Evolutionary conservation across 202 grass and related monocot genomes (phyloP).

Genomic region (Dendrocalamus latiflorus): DNA sequence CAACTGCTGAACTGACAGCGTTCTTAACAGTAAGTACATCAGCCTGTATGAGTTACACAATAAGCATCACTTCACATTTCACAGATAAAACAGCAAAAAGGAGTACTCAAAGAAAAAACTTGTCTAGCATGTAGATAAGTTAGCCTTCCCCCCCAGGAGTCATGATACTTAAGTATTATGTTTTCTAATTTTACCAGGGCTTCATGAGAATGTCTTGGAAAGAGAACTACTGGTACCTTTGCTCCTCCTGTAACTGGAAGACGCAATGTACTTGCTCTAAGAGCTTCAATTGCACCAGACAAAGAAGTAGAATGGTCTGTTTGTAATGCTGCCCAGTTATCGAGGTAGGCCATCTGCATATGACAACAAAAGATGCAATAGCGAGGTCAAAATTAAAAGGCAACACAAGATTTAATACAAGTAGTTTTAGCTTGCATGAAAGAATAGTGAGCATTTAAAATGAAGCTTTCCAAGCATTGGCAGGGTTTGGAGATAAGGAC

Average conservation of each 20-base stretch:
- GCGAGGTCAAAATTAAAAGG: not conserved
- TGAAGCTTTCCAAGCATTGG: too few species aligned
- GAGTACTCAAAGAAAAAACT: not conserved
- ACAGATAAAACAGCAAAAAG: too few species aligned
- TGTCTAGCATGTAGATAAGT: conserved; percentile 1
- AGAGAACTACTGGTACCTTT: conserved; percentile 66
- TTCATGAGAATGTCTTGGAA: not conserved
- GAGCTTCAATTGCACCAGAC: conserved; percentile 68
- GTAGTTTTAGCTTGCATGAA: too few species aligned
- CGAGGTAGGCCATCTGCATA: too few species aligned
- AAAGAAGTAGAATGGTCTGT: conserved; percentile 65
- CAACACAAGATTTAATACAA: too few species aligned
- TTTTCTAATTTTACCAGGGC: not conserved
- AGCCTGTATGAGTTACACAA: too few species aligned
- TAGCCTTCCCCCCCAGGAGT: not conserved
- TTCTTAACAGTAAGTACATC: too few species aligned
- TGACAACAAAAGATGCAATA: too few species aligned
- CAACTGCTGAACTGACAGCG: too few species aligned
- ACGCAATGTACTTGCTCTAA: conserved; percentile 71
- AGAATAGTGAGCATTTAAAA: too few species aligned
- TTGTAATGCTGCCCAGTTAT: conserved; percentile 60
- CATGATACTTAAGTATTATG: not conserved
- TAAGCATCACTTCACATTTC: too few species aligned
- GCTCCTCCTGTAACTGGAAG: conserved; percentile 88
- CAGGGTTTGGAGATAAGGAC: too few species aligned